Percentiles rank a stretch among this genome's conserved stretches.
These are phyloP conservation scores for Neopestalotiopsis clavispora DNA, from an alignment of 2,329 filamentous ascomycete species.

Conservation along the genomic window DNA sequence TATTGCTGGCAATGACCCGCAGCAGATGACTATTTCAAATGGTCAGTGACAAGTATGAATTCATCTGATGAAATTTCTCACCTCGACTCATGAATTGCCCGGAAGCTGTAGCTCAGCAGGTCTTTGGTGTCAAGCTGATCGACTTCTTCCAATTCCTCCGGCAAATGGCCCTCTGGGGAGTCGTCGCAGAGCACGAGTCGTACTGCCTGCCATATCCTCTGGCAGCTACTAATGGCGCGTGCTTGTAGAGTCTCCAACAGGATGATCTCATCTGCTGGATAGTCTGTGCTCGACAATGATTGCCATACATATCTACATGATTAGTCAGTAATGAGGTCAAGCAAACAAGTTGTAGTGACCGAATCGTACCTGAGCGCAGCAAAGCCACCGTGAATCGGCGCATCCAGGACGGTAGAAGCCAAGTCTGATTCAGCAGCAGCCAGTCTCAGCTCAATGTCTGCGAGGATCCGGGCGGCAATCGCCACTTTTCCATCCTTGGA, in stretches of 20 bases:
- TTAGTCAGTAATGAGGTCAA: slow-evolving; percentile 13
- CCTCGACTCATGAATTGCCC: slow-evolving; percentile 94
- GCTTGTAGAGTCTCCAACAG: slow-evolving; percentile 49
- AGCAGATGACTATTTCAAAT: slow-evolving; percentile 66
- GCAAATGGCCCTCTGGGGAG: slow-evolving; percentile 87
- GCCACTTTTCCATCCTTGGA: slow-evolving; percentile 46
- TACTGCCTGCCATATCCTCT: slow-evolving; percentile 78
- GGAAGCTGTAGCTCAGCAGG: slow-evolving; percentile 91
- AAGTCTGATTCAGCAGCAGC: slow-evolving; percentile 67
- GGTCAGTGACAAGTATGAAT: neutral
- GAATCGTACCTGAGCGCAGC: slow-evolving; percentile 64
- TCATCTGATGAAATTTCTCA: slow-evolving; percentile 40
- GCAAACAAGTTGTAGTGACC: neutral
- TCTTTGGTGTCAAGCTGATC: slow-evolving; percentile 83
- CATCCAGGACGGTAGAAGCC: slow-evolving; percentile 66
- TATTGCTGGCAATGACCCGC: slow-evolving; percentile 62
- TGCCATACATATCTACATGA: slow-evolving; percentile 55
- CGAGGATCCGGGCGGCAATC: slow-evolving; percentile 63
- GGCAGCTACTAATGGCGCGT: slow-evolving; percentile 64
- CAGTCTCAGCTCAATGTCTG: slow-evolving; percentile 69
- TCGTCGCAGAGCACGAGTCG: slow-evolving; percentile 85
- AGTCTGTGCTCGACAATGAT: slow-evolving; percentile 48
- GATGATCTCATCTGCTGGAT: slow-evolving; percentile 41
- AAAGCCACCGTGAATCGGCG: slow-evolving; percentile 73
- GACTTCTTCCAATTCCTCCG: slow-evolving; percentile 74